A percentile compares a stretch with the other conserved stretches of the same genome.
Evolutionary conservation across 1,284 basidiomycete species (phyloP).

Genomic region (Fomes fomentarius): DNA sequence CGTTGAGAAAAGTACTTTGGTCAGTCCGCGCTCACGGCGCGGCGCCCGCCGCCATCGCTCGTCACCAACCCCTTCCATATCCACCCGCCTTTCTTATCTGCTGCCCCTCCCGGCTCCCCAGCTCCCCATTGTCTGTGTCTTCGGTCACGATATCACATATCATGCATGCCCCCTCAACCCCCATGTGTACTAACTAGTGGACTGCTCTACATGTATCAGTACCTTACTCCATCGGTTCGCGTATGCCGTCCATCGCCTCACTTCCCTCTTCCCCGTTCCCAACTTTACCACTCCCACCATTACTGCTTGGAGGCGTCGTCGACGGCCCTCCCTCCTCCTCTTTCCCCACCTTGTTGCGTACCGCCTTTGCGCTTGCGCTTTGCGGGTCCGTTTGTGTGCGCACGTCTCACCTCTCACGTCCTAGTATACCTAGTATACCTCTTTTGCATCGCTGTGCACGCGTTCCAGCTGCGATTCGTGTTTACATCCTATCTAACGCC

Average conservation of each 20-base stretch:
- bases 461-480: background rate
- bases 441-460: background rate
- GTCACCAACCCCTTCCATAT: background rate
- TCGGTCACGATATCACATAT: background rate
- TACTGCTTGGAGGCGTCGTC: background rate
- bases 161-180: background rate
- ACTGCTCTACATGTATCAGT: constrained; percentile 21
- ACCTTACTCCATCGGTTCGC: constrained; percentile 11
- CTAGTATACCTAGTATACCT: constrained; percentile 1
- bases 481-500: background rate
- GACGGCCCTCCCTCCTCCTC: background rate
- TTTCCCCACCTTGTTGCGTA: background rate
- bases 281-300: background rate
- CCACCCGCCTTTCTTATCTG: background rate
- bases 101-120: background rate
- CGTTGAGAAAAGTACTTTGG: constrained; percentile 17
- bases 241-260: too few species aligned
- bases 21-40: constrained; percentile 15
- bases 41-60: constrained; percentile 8
- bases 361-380: background rate
- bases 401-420: background rate
- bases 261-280: background rate
- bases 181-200: constrained; percentile 19
- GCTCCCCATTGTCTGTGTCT: background rate
- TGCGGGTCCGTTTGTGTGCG: background rate